Conservation (phyloP, 805 yeast species). For the Starmerella geochares region DNA sequence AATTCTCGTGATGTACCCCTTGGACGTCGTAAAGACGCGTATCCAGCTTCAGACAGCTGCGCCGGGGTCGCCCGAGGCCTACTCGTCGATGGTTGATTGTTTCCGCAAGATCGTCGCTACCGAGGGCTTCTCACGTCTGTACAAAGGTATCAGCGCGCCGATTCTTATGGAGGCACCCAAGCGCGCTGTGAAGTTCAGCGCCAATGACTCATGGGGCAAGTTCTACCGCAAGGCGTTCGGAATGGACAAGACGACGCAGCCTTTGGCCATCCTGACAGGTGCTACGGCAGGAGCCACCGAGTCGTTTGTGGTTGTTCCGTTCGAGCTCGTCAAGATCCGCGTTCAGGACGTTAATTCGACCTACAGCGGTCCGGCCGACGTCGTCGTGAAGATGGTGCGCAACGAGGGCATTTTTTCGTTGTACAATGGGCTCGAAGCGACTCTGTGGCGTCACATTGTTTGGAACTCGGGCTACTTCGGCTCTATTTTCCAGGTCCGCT, state of each 20-base stretch:
- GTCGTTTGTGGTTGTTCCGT: conserved; percentile 93
- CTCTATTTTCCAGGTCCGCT: conserved; percentile 75
- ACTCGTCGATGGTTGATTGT: conserved; percentile 77
- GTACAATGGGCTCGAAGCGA: conserved; percentile 92
- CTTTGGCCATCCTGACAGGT: conserved; percentile 82
- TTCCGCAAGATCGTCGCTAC: conserved; percentile 68
- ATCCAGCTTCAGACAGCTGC: conserved; percentile 68
- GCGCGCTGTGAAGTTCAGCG: conserved; percentile 97
- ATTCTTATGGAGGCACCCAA: conserved; percentile 98
- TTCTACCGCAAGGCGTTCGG: conserved; percentile 66
- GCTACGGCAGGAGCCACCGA: conserved; percentile 98
- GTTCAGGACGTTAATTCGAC: conserved; percentile 79
- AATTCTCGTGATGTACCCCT: conserved; percentile 87
- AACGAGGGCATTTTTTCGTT: conserved; percentile 72
- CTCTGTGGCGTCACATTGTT: conserved; percentile 88
- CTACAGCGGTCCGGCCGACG: conserved; percentile 78
- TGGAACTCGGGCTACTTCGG: conserved; percentile 99
- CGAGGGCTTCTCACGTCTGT: conserved; percentile 76
- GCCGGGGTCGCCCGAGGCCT: conserved; percentile 40
- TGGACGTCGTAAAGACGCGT: conserved; percentile 94
- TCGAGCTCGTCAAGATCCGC: conserved; percentile 89
- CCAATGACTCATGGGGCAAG: conserved; percentile 93
- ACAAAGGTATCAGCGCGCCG: conserved; percentile 93
- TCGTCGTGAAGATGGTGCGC: conserved; percentile 57
- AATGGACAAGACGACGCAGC: conserved; percentile 59